Base-by-base conservation (phyloP, 2,329 filamentous ascomycete species). In the Tolypocladium cylindrosporum region DNA sequence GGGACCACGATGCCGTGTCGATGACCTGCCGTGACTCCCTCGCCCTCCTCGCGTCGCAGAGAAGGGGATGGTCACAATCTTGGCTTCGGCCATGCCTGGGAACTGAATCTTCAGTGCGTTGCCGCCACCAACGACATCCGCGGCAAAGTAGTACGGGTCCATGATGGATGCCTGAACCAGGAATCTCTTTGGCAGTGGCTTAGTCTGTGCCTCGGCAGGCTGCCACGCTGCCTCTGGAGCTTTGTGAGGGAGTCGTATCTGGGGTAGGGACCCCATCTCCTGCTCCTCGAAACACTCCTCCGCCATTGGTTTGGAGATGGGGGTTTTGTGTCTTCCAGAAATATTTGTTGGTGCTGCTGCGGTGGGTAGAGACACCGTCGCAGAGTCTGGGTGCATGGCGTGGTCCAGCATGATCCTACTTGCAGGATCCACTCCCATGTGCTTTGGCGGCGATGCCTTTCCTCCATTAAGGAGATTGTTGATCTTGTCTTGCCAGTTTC, bases 221-320 rank as follows among this genome's bases (percentile, higher is more conserved):
- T 80, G 77, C 85, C 86, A 90, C 19, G 84, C 81, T 41, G 80
- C 79, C 41, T 83, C 79, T 1, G 87, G 85, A 5, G 80, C 79
- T 58, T 79, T 79, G 53, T 79, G 77, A 9, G 88, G 88, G n/a
- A 91, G 74, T 57, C 81, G 82, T 31, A 91, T 84, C 27, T 82
- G 79, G 0, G 88, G 88, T n/a, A 90, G 73, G 9, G 88, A 91
- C 4, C 88, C 88, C 76, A 89, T 89, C 69, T 91, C 88, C 66
- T 89, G 87, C 66, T 91, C 87, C 67, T 90, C 89, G 62, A 92
- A 92, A 62, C 89, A 90, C 61, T 89, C 86, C 62, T 91, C 88
- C 7, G 88, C 87, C 73, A 90, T 87, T 54, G 84, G 84, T 66
- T 87, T 89, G 4, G 84, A 85, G 19, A 77, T 78, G 24, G 80